phyloP scores from a whole-genome alignment of 1,284 basidiomycete species.

The Phellinidium pouzarii region DNA sequence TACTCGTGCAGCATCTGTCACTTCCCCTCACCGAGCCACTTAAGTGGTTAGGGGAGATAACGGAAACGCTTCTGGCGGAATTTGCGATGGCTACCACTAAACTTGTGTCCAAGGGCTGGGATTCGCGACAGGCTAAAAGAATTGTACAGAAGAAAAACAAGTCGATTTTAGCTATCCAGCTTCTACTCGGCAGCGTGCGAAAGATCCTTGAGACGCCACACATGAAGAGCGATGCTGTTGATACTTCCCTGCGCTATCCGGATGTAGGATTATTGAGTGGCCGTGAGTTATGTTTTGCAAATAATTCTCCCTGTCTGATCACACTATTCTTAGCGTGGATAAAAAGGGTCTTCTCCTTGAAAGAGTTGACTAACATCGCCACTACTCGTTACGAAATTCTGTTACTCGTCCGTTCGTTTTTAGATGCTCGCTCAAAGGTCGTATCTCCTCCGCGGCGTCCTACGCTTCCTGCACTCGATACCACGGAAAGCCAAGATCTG shows the following conservation, averaged over 20 bases:
- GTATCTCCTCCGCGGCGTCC: constrained; percentile 43
- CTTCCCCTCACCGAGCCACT: constrained; percentile 52
- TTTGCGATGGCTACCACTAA: constrained; percentile 23
- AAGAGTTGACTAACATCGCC: constrained; percentile 27
- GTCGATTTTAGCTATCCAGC: constrained; percentile 33
- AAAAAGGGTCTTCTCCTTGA: constrained; percentile 46
- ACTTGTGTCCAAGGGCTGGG: constrained; percentile 24
- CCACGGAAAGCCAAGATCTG: constrained; percentile 74
- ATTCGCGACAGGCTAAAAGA: constrained; percentile 8
- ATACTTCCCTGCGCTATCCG: constrained; percentile 45
- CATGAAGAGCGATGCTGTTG: constrained; percentile 29
- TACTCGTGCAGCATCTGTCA: constrained; percentile 56
- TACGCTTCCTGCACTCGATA: constrained; percentile 29
- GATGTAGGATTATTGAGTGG: constrained; percentile 56
- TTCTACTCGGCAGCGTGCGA: constrained; percentile 57
- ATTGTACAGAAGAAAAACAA: constrained; percentile 23
- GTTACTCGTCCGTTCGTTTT: constrained; percentile 55
- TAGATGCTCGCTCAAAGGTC: constrained; percentile 50
- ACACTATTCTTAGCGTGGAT: constrained; percentile 49
- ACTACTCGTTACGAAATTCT: constrained; percentile 51
- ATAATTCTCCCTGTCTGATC: background rate
- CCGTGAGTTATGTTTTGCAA: constrained; percentile 36
- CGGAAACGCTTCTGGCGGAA: constrained; percentile 54
- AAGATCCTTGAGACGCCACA: constrained; percentile 51
- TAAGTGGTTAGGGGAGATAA: constrained; percentile 65